phyloP scores from a whole-genome alignment of 169 alveolate species.

The Eimeria sp. region DNA sequence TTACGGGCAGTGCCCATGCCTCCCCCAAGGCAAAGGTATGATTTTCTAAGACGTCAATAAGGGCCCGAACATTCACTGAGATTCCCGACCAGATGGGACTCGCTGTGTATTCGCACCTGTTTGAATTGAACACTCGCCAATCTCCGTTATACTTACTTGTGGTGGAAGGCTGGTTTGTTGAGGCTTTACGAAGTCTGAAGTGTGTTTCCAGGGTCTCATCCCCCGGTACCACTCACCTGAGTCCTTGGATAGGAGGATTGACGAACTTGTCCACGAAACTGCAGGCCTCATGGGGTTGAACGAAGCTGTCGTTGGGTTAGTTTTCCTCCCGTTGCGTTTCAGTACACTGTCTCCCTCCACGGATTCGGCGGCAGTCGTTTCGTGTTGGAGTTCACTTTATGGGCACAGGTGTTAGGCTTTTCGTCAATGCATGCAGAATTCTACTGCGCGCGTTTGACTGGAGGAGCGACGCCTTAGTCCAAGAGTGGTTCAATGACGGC shows the following conservation, averaged over 20 bases:
- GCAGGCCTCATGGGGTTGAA: slow-evolving; percentile 52
- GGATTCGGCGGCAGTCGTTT: not conserved
- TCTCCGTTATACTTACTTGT: not conserved
- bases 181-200: not conserved
- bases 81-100: not conserved
- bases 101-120: not conserved
- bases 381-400: not conserved
- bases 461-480: slow-evolving; percentile 69
- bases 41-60: not conserved
- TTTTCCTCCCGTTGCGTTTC: not conserved
- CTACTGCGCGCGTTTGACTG: slow-evolving; percentile 67
- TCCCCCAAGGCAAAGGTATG: slow-evolving; percentile 64
- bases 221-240: slow-evolving; percentile 59
- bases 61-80: not conserved
- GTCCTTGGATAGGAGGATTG: slow-evolving; percentile 47
- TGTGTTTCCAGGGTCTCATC: slow-evolving; percentile 31
- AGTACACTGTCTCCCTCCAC: not conserved
- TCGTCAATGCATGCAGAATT: slow-evolving; percentile 17
- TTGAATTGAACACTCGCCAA: not conserved
- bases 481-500: slow-evolving; percentile 79
- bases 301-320: slow-evolving; percentile 64
- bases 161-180: not conserved
- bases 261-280: slow-evolving; percentile 44
- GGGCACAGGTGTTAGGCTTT: not conserved
- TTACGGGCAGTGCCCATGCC: not conserved